phyloP scores from a whole-genome alignment of 2,329 filamentous ascomycete species.

The Scytalidium sp. region DNA sequence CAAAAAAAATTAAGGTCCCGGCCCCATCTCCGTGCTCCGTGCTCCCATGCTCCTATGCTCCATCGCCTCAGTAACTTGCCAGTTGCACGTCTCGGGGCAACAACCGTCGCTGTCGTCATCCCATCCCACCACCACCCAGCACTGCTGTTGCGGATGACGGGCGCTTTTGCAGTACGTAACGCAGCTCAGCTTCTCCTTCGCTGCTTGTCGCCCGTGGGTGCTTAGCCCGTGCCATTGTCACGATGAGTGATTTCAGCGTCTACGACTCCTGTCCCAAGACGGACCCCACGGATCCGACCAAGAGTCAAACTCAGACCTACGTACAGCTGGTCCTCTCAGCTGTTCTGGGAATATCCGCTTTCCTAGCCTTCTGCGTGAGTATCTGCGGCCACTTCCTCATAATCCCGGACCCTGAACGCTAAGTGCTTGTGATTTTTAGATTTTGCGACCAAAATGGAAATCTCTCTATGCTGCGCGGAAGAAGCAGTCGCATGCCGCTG shows the following conservation, averaged over 20 bases:
- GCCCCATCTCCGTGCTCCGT: too few species aligned
- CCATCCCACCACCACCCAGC: too few species aligned
- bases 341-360: slow-evolving; percentile 65
- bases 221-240: too few species aligned
- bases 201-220: too few species aligned
- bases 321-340: slow-evolving; percentile 74
- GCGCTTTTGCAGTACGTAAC: too few species aligned
- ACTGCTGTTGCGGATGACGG: too few species aligned
- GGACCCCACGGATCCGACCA: slow-evolving; percentile 23
- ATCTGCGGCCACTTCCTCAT: slow-evolving; percentile 1
- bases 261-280: slow-evolving; percentile 16
- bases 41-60: too few species aligned
- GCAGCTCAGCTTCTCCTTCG: too few species aligned
- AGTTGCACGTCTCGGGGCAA: too few species aligned
- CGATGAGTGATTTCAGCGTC: slow-evolving; percentile 9
- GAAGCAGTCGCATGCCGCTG: slow-evolving; percentile 59
- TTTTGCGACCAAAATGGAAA: slow-evolving; percentile 88
- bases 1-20: too few species aligned
- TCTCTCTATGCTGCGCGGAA: slow-evolving; percentile 87
- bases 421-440: slow-evolving; percentile 40
- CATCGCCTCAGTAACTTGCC: too few species aligned
- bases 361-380: slow-evolving; percentile 73
- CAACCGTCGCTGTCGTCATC: too few species aligned
- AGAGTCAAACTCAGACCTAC: slow-evolving; percentile 21
- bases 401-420: not conserved